Base-by-base conservation (phyloP, 2,329 filamentous ascomycete species). In the Fusarium sp. region DNA sequence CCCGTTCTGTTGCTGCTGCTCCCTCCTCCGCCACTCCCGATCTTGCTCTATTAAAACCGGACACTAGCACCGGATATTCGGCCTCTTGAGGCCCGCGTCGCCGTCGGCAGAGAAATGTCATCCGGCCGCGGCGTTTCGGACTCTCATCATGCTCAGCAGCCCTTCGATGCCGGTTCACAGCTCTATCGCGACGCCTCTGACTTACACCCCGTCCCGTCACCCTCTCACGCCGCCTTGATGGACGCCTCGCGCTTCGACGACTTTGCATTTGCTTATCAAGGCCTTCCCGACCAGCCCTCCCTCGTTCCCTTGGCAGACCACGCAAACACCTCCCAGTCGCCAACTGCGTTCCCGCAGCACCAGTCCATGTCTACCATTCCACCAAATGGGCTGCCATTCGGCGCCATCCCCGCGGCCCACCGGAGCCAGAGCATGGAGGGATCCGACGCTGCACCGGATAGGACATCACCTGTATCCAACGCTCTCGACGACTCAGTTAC, bases 401-500 rank as follows among this genome's bases (percentile, higher is more conserved):
- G 74, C 31, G 52, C 76, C 27, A 68, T 75, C 16, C 54, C 69
- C 18, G 57, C 76, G 7, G 78, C 77, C 40, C 77, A 77, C 35
- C 73, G 67, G 54, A 78, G 77, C n/a, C 73, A 76, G 11, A 81
- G 79, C 60, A 73, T 81, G 57, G 86, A 86, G 29, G 82, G 77
- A 1, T 87, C 87, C 6, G 88, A 88, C 29, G 84, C 80, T 54
- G 85, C 83, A 47, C 85, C 81, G 29, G 85, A 85, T 45, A 85
- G 83, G 65, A 84, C 81, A 36, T 84, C 84, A 1, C 85, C 85
- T 35, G 82, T 82, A 18, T 82, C 82, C 42, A 86, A 87, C 70
- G 84, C 86, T 3, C 79, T 90, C 57, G 89, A 89, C 54, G 89
- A 91, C 65, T 82, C 86, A 27, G 82, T 87, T 65, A 84, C 86